Conservation (phyloP, 306 rosid genomes). For the Astragalus membranaceus region DNA sequence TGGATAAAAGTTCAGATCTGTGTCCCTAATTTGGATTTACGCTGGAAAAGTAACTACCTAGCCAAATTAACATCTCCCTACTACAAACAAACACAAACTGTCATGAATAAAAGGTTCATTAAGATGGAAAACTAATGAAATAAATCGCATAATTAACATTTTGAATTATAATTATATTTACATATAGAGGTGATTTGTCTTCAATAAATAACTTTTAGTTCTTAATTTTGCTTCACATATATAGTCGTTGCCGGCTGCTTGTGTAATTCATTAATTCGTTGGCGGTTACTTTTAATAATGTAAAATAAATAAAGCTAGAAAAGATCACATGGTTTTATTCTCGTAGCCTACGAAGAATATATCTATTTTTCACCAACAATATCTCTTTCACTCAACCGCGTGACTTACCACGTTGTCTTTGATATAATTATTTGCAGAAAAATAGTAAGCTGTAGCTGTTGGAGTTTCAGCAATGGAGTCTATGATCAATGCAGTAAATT, state of each 20-base stretch:
- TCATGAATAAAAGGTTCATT: not conserved
- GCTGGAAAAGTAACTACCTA: not conserved
- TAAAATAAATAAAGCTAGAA: not conserved
- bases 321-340: slow-evolving; percentile 10
- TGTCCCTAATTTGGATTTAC: slow-evolving; percentile 21
- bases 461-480: not conserved
- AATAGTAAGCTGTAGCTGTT: not conserved
- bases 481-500: not conserved
- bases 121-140: not conserved
- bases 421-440: slow-evolving; percentile 9
- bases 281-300: not conserved
- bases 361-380: too few species aligned
- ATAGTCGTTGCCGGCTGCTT: too few species aligned
- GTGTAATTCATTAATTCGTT: too few species aligned
- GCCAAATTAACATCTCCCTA: not conserved
- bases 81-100: not conserved
- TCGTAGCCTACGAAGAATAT: too few species aligned
- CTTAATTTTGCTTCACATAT: too few species aligned
- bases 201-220: too few species aligned
- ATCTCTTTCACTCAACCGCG: too few species aligned
- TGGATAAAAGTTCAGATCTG: slow-evolving; percentile 1
- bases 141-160: not conserved
- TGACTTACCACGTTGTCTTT: not conserved
- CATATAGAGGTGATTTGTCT: too few species aligned
- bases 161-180: not conserved